Conservation (phyloP, 1,284 basidiomycete species). For the Sphagnurus paluster region DNA sequence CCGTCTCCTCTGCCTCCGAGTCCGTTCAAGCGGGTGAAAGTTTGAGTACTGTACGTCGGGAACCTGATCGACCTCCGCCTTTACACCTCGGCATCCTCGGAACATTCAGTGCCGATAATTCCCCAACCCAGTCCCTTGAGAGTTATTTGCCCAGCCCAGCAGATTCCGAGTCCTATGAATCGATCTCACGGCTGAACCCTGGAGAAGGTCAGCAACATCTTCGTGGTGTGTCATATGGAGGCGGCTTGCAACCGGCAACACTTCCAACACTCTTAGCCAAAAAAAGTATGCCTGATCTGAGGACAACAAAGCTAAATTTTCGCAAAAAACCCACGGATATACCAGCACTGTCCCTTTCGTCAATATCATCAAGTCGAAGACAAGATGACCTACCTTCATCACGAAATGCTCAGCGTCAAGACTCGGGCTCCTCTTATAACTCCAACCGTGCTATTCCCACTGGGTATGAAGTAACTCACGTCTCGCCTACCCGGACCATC, state of each 20-base stretch:
- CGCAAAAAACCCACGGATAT: constrained; percentile 26
- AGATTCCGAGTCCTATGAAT: constrained; percentile 47
- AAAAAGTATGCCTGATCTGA: constrained; percentile 88
- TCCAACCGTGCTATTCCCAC: constrained; percentile 30
- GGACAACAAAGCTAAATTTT: constrained; percentile 51
- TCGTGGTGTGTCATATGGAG: constrained; percentile 61
- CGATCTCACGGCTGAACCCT: constrained; percentile 19
- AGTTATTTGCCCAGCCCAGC: constrained; percentile 60
- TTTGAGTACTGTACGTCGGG: constrained; percentile 22
- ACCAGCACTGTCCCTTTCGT: constrained; percentile 15
- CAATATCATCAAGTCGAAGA: constrained; percentile 17
- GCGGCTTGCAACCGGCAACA: constrained; percentile 33
- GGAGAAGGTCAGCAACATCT: constrained; percentile 36
- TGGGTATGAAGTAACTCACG: constrained; percentile 35
- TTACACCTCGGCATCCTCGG: constrained; percentile 49
- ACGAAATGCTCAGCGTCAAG: constrained; percentile 42
- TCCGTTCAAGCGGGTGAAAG: constrained; percentile 31
- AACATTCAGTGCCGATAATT: constrained; percentile 38
- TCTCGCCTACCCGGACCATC: constrained; percentile 43
- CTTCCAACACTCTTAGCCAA: constrained; percentile 54
- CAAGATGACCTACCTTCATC: constrained; percentile 43
- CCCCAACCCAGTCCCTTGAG: constrained; percentile 56
- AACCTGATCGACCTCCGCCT: constrained; percentile 47
- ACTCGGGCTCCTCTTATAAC: constrained; percentile 42
- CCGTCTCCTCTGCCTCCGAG: constrained; percentile 47